A percentile compares a stretch with the other conserved stretches of the same genome.
Evolutionary conservation across 768 basidiomycete species (phyloP).

Genomic region (Psilocybe cubensis): DNA sequence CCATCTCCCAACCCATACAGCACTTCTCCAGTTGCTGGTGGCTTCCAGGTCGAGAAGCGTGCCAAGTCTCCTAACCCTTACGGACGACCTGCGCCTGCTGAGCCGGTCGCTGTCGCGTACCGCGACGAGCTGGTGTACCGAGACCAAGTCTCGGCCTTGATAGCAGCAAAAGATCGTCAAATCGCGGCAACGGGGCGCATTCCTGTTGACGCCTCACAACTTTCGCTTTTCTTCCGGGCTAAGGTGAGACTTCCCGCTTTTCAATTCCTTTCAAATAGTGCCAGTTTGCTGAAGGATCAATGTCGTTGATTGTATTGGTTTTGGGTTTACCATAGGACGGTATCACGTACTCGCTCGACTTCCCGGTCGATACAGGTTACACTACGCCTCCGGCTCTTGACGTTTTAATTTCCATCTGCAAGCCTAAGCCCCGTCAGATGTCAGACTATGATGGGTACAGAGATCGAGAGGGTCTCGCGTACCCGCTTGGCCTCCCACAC

Average conservation of each 20-base stretch:
- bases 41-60: slow-evolving; percentile 71
- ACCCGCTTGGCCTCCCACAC: slow-evolving; percentile 71
- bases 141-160: slow-evolving; percentile 55
- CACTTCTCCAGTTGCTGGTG: slow-evolving; percentile 28
- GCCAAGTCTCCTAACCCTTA: slow-evolving; percentile 38
- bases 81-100: slow-evolving; percentile 34
- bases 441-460: slow-evolving; percentile 53
- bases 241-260: slow-evolving; percentile 57
- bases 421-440: slow-evolving; percentile 65
- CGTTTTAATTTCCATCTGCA: slow-evolving; percentile 75
- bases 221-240: slow-evolving; percentile 79
- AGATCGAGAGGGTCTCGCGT: slow-evolving; percentile 70
- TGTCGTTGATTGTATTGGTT: too few relatives aligned
- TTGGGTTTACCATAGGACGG: too few relatives aligned
- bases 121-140: slow-evolving; percentile 58
- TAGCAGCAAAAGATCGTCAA: slow-evolving; percentile 61
- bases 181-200: slow-evolving; percentile 72
- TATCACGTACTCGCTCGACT: slow-evolving; percentile 80
- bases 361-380: slow-evolving; percentile 78
- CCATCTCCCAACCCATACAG: slow-evolving; percentile 28
- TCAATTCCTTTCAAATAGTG: neutral
- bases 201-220: slow-evolving; percentile 66
- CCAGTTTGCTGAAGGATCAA: neutral
- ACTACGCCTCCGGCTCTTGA: slow-evolving; percentile 78
- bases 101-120: slow-evolving; percentile 34